Evolutionary conservation across 2,329 filamentous ascomycete species (phyloP).

Genomic region (Aspergillus sp.): DNA sequence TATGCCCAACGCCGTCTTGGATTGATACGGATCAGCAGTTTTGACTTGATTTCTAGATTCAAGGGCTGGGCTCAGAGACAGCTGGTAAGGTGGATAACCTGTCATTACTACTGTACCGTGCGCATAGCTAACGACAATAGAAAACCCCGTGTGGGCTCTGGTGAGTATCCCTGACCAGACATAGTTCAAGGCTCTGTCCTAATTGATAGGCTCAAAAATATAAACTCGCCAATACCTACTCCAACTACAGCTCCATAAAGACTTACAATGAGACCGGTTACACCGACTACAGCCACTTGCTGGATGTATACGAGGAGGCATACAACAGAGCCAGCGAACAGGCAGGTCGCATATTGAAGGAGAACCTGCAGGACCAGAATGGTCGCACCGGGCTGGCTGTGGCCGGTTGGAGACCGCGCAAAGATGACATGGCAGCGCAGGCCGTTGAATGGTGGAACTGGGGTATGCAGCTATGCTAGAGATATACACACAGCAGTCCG

Average conservation of each 20-base stretch:
- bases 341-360: conserved; percentile 49
- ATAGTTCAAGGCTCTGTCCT: background rate
- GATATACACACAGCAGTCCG: too few species aligned
- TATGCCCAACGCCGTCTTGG: conserved; percentile 12
- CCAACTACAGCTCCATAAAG: conserved; percentile 50
- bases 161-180: conserved; percentile 1
- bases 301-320: conserved; percentile 45
- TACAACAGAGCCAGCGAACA: conserved; percentile 42
- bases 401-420: conserved; percentile 55
- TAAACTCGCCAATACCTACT: conserved; percentile 48
- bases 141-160: conserved; percentile 52
- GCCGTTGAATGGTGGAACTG: conserved; percentile 55
- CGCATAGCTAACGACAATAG: background rate
- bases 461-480: conserved; percentile 17
- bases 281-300: conserved; percentile 43
- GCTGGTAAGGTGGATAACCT: conserved; percentile 6
- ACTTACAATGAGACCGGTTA: conserved; percentile 54
- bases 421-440: conserved; percentile 45
- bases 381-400: conserved; percentile 51
- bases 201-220: conserved; percentile 46
- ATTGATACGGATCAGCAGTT: too few species aligned
- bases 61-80: conserved; percentile 31
- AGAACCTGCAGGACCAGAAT: conserved; percentile 56
- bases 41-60: conserved; percentile 22
- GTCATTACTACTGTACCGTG: too few species aligned